Evolutionary conservation across 768 basidiomycete genomes (phyloP).

Genomic region (Epithele typhae): DNA sequence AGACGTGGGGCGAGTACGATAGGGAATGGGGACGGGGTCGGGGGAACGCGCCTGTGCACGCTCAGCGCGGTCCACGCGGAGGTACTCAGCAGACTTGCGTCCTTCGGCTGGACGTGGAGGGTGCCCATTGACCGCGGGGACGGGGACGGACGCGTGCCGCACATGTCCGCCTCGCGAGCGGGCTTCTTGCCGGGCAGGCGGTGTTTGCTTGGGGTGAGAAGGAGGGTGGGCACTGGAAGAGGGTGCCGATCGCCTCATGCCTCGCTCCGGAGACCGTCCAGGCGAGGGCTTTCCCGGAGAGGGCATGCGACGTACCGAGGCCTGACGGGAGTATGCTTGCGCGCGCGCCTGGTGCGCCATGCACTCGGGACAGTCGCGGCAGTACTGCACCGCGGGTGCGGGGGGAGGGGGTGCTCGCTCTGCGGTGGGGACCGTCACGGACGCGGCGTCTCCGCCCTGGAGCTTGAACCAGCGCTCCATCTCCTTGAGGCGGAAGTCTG

Average conservation of each 20-base stretch:
- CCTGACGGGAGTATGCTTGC: constrained; percentile 3
- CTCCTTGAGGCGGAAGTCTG: constrained; percentile 72
- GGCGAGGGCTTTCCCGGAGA: constrained; percentile 5
- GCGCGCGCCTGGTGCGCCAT: constrained; percentile 8
- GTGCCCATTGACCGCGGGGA: constrained; percentile 4
- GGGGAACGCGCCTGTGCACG: constrained; percentile 31
- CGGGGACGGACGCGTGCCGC: constrained; percentile 9
- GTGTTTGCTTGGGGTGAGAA: constrained; percentile 5
- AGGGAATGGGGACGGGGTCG: constrained; percentile 44
- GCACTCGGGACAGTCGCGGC: constrained; percentile 20
- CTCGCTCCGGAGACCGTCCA: constrained; percentile 12
- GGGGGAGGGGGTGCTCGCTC: neutral
- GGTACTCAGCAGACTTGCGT: constrained; percentile 8
- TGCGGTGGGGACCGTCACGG: constrained; percentile 6
- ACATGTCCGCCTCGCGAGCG: constrained; percentile 11
- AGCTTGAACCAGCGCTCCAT: constrained; percentile 75
- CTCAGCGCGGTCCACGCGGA: constrained; percentile 7
- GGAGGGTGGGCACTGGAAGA: constrained; percentile 14
- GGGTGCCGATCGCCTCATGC: constrained; percentile 12
- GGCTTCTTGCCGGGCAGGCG: constrained; percentile 4
- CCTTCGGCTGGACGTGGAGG: constrained; percentile 4
- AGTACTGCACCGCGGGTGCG: constrained; percentile 17
- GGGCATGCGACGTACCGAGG: constrained; percentile 9
- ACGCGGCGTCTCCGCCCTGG: constrained; percentile 28
- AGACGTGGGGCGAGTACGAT: constrained; percentile 26